Conservation (phyloP, 495 filamentous ascomycete species). For the Delitschia confertaspora region DNA sequence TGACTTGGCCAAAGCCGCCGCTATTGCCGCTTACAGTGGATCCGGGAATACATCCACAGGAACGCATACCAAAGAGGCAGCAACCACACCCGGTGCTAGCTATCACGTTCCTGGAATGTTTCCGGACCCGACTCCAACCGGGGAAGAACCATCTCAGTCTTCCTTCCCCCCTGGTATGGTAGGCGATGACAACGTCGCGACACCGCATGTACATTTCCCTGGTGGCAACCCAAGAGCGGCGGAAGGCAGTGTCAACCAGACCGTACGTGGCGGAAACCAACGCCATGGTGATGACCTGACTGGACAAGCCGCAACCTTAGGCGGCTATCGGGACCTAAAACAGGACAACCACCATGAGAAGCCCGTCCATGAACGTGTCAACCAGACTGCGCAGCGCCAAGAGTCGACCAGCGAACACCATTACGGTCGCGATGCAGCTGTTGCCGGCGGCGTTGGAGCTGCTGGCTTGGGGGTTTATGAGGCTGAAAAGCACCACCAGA, state of each 20-base stretch:
- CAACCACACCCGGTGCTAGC: slow-evolving; percentile 21
- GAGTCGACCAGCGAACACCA: slow-evolving; percentile 9
- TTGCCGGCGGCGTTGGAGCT: slow-evolving; percentile 21
- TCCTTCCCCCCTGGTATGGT: background rate
- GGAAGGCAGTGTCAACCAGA: no score
- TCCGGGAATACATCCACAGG: slow-evolving; percentile 22
- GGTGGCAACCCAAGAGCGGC: no score
- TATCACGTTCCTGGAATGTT: slow-evolving; percentile 26
- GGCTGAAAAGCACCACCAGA: slow-evolving; percentile 12
- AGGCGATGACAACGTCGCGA: background rate
- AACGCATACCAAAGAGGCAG: slow-evolving; percentile 20
- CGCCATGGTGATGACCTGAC: no score
- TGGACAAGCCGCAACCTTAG: no score
- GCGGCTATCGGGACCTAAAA: no score
- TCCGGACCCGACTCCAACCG: slow-evolving; percentile 14
- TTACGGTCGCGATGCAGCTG: slow-evolving; percentile 26
- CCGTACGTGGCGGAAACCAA: no score
- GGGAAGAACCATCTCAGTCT: slow-evolving; percentile 4
- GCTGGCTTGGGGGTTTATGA: slow-evolving; percentile 18
- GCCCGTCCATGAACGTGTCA: no score
- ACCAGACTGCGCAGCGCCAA: background rate
- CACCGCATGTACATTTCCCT: no score
- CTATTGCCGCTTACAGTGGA: background rate
- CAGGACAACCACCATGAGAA: no score
- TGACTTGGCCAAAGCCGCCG: slow-evolving; percentile 3